phyloP scores from a whole-genome alignment of 2,329 filamentous ascomycete genomes.

The Diaporthe helianthi region DNA sequence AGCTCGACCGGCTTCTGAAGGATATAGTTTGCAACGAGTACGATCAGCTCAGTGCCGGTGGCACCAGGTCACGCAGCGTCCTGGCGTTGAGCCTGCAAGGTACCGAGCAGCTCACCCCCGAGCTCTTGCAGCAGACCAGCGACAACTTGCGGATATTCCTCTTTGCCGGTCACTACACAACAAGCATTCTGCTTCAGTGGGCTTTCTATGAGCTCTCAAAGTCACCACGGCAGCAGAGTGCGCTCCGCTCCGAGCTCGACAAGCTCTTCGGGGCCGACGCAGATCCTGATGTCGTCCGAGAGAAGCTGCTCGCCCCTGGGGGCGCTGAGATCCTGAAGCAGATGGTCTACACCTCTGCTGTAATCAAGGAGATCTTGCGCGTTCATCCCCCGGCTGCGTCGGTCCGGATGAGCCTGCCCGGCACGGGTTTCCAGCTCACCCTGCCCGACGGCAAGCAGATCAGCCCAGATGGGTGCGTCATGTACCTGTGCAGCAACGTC shows the following conservation, averaged over 20 bases:
- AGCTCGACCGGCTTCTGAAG: conserved; percentile 28
- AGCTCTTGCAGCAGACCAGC: conserved; percentile 42
- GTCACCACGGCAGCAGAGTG: conserved; percentile 40
- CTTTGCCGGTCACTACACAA: conserved; percentile 52
- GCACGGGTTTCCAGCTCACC: conserved; percentile 41
- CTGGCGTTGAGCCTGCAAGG: conserved; percentile 45
- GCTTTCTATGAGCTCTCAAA: conserved; percentile 47
- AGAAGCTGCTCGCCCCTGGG: conserved; percentile 39
- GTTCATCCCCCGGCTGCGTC: conserved; percentile 40
- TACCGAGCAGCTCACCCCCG: conserved; percentile 39
- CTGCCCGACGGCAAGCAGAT: conserved; percentile 40
- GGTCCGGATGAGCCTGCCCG: conserved; percentile 40
- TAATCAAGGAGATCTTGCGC: conserved; percentile 33
- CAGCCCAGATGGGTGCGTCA: conserved; percentile 45
- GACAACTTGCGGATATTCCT: conserved; percentile 50
- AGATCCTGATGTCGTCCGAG: conserved; percentile 39
- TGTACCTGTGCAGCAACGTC: conserved; percentile 45
- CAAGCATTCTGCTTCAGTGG: conserved; percentile 47
- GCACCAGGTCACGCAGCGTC: conserved; percentile 40
- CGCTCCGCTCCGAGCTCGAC: conserved; percentile 47
- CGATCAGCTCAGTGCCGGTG: background rate
- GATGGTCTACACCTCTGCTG: conserved; percentile 39
- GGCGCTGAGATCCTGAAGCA: conserved; percentile 43
- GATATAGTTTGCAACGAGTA: conserved; percentile 24
- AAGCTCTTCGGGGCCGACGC: conserved; percentile 44